Evolutionary conservation across 345 rosid genomes (phyloP), one percentile per base, ranked within the genome.

Genomic region (Draba incana): DNA sequence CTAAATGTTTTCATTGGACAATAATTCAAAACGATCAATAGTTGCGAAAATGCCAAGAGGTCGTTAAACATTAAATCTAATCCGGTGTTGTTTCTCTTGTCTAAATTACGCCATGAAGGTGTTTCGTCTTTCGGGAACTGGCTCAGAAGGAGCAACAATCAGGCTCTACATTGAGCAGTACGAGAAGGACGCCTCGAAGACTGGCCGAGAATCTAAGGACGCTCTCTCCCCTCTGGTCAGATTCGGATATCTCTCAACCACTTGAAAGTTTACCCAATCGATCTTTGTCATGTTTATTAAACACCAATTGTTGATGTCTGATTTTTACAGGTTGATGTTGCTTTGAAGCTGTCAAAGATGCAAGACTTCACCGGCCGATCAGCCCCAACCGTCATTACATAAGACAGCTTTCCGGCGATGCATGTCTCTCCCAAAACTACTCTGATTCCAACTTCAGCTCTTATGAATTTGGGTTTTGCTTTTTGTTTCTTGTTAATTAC

Each of bases 61-160:
- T n/a, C 9, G 11, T 33, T 12, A 62, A 2, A 12, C 12, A 30
- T 28, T 31, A 62, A 24, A 13, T 43, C 59, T 24, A 20, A 35
- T 24, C 3, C 0, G 6, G 10, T 20, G 4, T 13, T 64, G 24
- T 25, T 25, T 24, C 43, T 9, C 49, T 66, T 50, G n/a, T 52
- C 4, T 25, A n/a, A 12, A 51, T 47, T 9, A 20, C 3, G 44
- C 10, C 9, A 12, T 38, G 13, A 82, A 92, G 96, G 79, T 90
- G 60, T 90, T 88, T 86, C 96, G 97, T 60, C 90, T 90, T 13
- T 92, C 96, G 0, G 98, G 98, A 75, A 90, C 97, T 8, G 98
- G 98, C 43, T 92, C 98, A 33, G 96, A 82, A 80, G 98, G 98
- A 62, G 98, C 95, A 62, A 89, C 97, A 1, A 85, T 90, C 78